Evolutionary conservation across 2,329 filamentous ascomycete genomes (phyloP), one percentile per base, ranked within the genome.

Genomic region (Raffaelea albimanens): DNA sequence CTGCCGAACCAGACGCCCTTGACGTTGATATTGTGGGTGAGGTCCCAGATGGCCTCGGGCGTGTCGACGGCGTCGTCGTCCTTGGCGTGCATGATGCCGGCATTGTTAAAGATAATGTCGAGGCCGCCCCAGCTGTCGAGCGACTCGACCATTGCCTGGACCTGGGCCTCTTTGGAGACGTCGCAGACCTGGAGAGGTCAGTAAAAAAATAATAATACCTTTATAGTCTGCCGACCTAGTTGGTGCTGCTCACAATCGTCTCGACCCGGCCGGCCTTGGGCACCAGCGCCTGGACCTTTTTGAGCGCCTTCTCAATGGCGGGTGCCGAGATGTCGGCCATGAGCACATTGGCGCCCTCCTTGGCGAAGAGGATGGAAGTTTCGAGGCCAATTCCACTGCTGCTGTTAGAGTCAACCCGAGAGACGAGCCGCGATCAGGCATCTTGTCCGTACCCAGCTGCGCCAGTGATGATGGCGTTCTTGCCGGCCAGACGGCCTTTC

Each of bases 1-100:
- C 82, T 84, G 51, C 90, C 90, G 64, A 80, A 96, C 90, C 90
- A 95, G n/a, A 96, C 90, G 40, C 90, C 90, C 78, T 96, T 96
- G 66, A 95, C 90, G 67, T 96, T 96, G 73, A 95, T 94, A 63
- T 80, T 82, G 52, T 95, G 88, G 4, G 90, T 96, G 56, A 95
- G 70, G 60, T 96, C 88, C 90, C 90, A 96, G 71, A 96, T 90
- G 58, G 80, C 82, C 70, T 96, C 88, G 44, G 87, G 82, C 1
- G 90, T 95, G 63, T 84, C 78, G 63, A 95, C 71, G 43, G 90
- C 88, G 64, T 88, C 83, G 60, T 78, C 82, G 64, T 89, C 85
- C 48, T 84, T 74, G 43, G 80, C 83, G 69, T 95, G 90, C 90
- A 96, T 96, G 67, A 96, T 96, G 47, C 90, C 90, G 21, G 90